A percentile compares a stretch with the other conserved stretches of the same genome.
These are phyloP conservation scores for Capsicum pubescens DNA, from an alignment of 257 asterid genomes.

Conservation along the genomic window DNA sequence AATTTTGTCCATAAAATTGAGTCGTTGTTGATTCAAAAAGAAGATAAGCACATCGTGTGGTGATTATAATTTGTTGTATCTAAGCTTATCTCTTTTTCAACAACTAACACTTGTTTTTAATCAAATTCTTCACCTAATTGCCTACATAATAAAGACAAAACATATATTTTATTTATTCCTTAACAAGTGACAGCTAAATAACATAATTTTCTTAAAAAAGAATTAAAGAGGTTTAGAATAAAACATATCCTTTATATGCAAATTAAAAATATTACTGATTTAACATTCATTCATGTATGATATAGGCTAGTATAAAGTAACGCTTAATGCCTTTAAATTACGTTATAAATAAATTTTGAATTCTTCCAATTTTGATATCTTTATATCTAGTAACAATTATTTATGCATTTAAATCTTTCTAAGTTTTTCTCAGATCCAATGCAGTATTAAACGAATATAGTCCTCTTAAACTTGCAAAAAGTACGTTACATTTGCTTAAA, in stretches of 20 bases:
- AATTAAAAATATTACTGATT: too few species aligned
- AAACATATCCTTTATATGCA: background rate
- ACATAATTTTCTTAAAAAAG: background rate
- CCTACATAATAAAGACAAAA: background rate
- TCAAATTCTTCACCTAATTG: background rate
- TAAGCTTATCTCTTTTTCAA: background rate
- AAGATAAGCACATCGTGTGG: conserved; percentile 15
- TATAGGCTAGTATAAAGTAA: background rate
- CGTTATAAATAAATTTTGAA: background rate
- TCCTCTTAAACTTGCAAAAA: background rate
- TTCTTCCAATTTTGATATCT: background rate
- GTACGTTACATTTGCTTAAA: conserved; percentile 21
- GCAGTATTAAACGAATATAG: conserved; percentile 1
- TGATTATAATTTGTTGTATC: background rate
- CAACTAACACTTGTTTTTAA: background rate
- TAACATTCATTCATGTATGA: background rate
- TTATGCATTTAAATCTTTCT: background rate
- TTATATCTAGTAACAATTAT: background rate
- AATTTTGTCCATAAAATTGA: background rate
- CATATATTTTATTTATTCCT: background rate
- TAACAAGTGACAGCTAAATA: background rate
- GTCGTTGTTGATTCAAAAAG: background rate
- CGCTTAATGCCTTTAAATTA: background rate
- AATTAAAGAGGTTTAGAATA: background rate
- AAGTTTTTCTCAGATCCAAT: conserved; percentile 1